Percentiles rank a stretch among this genome's conserved stretches.
phyloP scores from a whole-genome alignment of 1,284 basidiomycete genomes.

The Coniferiporia weirii region DNA sequence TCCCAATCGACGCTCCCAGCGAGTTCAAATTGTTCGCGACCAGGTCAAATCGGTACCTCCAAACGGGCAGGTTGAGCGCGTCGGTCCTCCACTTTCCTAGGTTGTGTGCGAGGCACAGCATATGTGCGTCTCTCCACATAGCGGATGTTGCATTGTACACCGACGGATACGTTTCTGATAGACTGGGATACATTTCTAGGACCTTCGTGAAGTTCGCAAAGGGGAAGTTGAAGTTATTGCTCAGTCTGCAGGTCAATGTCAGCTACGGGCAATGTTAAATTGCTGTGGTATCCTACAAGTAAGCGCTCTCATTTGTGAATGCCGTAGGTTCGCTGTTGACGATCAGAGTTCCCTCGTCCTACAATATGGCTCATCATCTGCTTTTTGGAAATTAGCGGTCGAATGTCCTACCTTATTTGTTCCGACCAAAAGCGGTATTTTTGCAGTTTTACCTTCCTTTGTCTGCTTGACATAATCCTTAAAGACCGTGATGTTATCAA shows the following conservation, averaged over 20 bases:
- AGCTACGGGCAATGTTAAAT: neutral
- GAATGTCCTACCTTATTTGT: conserved; percentile 31
- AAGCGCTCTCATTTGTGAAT: conserved; percentile 33
- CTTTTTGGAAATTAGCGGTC: neutral
- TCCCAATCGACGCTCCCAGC: conserved; percentile 34
- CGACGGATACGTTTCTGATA: conserved; percentile 25
- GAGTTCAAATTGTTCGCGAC: conserved; percentile 39
- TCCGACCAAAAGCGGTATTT: conserved; percentile 37
- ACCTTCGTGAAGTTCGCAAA: conserved; percentile 25
- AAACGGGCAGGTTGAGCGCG: conserved; percentile 33
- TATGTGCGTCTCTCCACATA: conserved; percentile 43
- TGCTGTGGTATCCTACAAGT: conserved; percentile 26
- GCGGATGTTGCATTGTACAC: conserved; percentile 29
- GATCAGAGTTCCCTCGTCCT: conserved; percentile 41
- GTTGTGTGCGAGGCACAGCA: conserved; percentile 41
- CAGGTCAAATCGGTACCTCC: conserved; percentile 39
- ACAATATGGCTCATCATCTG: neutral
- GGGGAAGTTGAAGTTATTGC: conserved; percentile 41
- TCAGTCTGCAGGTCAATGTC: conserved; percentile 25
- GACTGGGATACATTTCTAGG: conserved; percentile 26
- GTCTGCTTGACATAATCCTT: conserved; percentile 37
- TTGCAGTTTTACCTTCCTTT: conserved; percentile 32
- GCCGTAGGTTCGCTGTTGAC: conserved; percentile 40
- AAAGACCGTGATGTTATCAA: conserved; percentile 39
- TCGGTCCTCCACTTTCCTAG: conserved; percentile 34